phyloP scores from a whole-genome alignment of 2,329 filamentous ascomycete genomes.

The Cladosporium sp. region DNA sequence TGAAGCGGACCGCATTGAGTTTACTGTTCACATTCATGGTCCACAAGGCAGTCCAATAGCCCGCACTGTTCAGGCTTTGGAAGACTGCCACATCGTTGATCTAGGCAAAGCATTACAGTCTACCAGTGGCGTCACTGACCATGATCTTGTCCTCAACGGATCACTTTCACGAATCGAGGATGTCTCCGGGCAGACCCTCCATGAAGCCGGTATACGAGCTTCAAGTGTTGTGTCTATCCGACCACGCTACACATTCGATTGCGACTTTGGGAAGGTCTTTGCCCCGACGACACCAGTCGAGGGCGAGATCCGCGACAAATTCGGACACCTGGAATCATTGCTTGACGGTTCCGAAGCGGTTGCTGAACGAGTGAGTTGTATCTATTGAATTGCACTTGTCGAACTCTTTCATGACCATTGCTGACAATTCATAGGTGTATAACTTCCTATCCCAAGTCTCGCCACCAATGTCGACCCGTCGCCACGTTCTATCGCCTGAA shows the following conservation, averaged over 20 bases:
- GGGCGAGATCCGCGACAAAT: conserved; percentile 75
- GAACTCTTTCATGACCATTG: not conserved
- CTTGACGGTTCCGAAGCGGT: conserved; percentile 67
- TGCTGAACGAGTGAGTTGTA: conserved; percentile 24
- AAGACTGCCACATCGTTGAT: conserved; percentile 23
- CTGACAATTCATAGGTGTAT: conserved; percentile 52
- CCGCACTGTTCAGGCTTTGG: conserved; percentile 21
- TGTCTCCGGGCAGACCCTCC: conserved; percentile 20
- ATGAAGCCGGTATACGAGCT: conserved; percentile 25
- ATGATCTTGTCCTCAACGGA: conserved; percentile 17
- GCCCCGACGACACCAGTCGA: conserved; percentile 59
- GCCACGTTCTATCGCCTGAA: conserved; percentile 56
- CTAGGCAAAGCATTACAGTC: conserved; percentile 26
- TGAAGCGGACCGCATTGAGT: conserved; percentile 19
- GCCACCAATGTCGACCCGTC: conserved; percentile 34
- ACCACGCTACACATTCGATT: conserved; percentile 28
- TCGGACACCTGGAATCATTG: conserved; percentile 79
- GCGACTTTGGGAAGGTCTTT: conserved; percentile 30
- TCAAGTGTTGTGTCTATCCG: conserved; percentile 30
- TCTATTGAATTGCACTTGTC: not conserved
- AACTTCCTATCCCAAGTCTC: conserved; percentile 65
- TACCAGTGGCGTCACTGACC: conserved; percentile 26
- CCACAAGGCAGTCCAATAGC: conserved; percentile 22
- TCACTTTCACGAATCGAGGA: conserved; percentile 12
- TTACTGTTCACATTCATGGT: conserved; percentile 26